Evolutionary conservation across 805 yeast species (phyloP).

Genomic region (Starmera pachycereana): DNA sequence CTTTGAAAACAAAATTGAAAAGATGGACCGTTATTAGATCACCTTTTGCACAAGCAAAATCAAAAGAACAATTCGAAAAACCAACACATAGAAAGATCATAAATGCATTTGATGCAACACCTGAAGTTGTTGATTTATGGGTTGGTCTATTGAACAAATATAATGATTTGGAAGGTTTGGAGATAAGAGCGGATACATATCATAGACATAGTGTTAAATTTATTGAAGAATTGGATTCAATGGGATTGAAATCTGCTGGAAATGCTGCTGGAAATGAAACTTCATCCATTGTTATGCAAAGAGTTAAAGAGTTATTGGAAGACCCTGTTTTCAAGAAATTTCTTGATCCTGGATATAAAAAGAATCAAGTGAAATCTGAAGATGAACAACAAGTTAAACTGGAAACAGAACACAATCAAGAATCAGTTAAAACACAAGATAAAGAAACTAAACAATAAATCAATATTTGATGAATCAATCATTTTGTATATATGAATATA

Average conservation of each 20-base stretch:
- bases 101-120: conserved; percentile 73
- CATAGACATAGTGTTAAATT: conserved; percentile 40
- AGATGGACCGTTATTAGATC: conserved; percentile 91
- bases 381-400: conserved; percentile 4
- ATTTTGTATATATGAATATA: background rate
- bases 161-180: conserved; percentile 63
- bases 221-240: conserved; percentile 27
- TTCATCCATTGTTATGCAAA: conserved; percentile 19
- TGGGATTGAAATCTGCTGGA: conserved; percentile 9
- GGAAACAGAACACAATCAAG: conserved; percentile 4
- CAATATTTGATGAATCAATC: no score
- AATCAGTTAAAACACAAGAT: background rate
- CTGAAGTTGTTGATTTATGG: conserved; percentile 77
- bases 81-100: conserved; percentile 68
- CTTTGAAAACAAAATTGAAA: conserved; percentile 60
- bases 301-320: conserved; percentile 60
- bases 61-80: conserved; percentile 91
- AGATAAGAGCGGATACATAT: conserved; percentile 64
- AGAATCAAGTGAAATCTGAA: background rate
- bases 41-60: conserved; percentile 89
- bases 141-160: conserved; percentile 69
- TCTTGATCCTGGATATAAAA: conserved; percentile 9
- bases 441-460: background rate
- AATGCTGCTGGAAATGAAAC: background rate
- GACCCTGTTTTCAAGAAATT: conserved; percentile 62